These are phyloP conservation scores for Sclerotiophoma versabilis DNA, from an alignment of 2,329 filamentous ascomycete species.

Conservation along the genomic window DNA sequence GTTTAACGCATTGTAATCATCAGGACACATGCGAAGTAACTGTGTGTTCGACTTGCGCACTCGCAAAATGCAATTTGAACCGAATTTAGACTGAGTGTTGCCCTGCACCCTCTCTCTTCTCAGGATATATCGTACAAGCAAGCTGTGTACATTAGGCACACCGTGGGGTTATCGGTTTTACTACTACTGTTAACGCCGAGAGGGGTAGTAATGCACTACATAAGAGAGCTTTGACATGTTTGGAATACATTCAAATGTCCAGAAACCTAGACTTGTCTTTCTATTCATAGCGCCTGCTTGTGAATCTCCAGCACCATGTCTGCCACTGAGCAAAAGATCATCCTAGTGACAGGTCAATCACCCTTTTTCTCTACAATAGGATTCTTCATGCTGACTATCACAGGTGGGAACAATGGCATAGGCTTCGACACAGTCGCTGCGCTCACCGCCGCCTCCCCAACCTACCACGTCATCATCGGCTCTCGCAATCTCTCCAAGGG, in stretches of 20 bases:
- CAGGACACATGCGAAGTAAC: no score
- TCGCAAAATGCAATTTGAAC: no score
- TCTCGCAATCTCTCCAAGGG: constrained; percentile 43
- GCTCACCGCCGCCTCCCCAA: constrained; percentile 45
- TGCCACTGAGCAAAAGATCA: constrained; percentile 30
- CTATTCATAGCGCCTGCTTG: no score
- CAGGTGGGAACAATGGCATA: constrained; percentile 54
- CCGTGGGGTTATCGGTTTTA: neutral
- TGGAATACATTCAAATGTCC: no score
- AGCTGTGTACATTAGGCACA: no score
- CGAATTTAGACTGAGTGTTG: no score
- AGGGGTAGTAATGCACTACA: neutral
- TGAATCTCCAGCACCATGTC: neutral
- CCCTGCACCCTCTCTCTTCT: no score
- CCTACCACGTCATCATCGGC: constrained; percentile 25
- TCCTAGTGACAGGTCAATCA: constrained; percentile 45
- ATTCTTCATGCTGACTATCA: neutral
- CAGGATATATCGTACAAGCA: no score
- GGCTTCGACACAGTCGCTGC: constrained; percentile 52
- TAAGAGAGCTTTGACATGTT: no score
- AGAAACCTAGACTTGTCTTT: no score
- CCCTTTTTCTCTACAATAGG: neutral
- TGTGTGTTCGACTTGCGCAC: no score
- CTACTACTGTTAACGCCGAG: neutral
- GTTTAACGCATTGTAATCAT: no score